These are phyloP conservation scores for Neopestalotiopsis sp. DNA, from an alignment of 2,329 filamentous ascomycete genomes.

Conservation along the genomic window DNA sequence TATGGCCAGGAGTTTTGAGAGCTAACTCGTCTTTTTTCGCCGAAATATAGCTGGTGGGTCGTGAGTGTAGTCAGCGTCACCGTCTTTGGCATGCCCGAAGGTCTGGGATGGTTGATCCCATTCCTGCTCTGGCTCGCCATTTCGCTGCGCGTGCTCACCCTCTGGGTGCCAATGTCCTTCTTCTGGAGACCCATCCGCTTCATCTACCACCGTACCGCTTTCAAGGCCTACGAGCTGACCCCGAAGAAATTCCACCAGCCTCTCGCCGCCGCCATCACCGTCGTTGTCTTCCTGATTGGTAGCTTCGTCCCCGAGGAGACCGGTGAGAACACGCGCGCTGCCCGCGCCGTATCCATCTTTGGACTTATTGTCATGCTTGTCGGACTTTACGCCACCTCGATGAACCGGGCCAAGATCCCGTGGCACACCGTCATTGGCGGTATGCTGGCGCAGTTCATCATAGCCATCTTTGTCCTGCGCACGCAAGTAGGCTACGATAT, in stretches of 20 bases:
- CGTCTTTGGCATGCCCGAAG: conserved; percentile 69
- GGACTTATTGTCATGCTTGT: conserved; percentile 75
- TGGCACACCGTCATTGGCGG: conserved; percentile 88
- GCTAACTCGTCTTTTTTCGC: not conserved
- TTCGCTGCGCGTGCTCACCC: conserved; percentile 73
- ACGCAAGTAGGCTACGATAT: conserved; percentile 85
- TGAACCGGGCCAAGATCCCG: conserved; percentile 65
- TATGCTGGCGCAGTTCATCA: conserved; percentile 86
- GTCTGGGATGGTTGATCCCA: conserved; percentile 80
- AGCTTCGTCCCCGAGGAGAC: conserved; percentile 75
- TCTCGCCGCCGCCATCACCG: conserved; percentile 65
- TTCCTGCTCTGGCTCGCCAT: conserved; percentile 82
- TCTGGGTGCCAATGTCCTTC: conserved; percentile 72
- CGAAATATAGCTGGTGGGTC: conserved; percentile 43
- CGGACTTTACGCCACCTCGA: conserved; percentile 73
- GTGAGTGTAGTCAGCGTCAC: conserved; percentile 45
- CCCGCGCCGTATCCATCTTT: conserved; percentile 81
- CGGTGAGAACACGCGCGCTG: conserved; percentile 76
- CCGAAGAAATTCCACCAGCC: conserved; percentile 70
- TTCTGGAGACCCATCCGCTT: conserved; percentile 70
- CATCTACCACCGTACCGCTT: conserved; percentile 70
- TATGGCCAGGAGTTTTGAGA: not conserved
- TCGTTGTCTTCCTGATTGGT: conserved; percentile 78
- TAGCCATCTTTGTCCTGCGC: conserved; percentile 86
- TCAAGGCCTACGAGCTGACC: conserved; percentile 62